Conservation (phyloP, 345 rosid species). For the Balakata baccata region DNA sequence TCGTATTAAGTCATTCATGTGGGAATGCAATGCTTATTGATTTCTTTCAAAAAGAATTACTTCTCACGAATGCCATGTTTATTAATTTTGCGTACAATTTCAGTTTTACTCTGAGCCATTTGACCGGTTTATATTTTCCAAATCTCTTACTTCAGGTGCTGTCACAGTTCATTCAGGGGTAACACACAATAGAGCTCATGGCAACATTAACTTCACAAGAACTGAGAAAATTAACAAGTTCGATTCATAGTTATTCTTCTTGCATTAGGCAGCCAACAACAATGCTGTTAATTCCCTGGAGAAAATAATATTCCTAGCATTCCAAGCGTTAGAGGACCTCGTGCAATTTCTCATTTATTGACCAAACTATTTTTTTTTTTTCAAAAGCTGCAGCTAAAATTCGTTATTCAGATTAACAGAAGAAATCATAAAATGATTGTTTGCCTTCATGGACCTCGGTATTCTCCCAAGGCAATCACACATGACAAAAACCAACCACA, state of each 20-base stretch:
- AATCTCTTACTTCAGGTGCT: not conserved
- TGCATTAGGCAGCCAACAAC: not conserved
- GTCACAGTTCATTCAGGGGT: not conserved
- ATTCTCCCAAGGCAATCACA: not conserved
- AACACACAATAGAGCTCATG: not conserved
- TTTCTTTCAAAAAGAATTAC: not conserved
- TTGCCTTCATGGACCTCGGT: not conserved
- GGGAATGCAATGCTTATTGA: not conserved
- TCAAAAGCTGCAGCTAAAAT: not conserved
- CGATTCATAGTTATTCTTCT: not conserved
- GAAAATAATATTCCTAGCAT: no score
- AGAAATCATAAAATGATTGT: not conserved
- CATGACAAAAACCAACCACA: not conserved
- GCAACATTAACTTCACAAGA: not conserved
- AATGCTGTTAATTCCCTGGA: no score
- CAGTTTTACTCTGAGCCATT: not conserved
- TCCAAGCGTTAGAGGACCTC: no score
- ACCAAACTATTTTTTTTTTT: not conserved
- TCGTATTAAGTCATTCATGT: not conserved
- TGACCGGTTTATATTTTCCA: not conserved
- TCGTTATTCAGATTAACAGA: not conserved
- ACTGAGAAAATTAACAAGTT: not conserved
- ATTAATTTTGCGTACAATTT: not conserved
- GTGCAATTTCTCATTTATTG: not conserved
- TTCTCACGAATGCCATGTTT: not conserved